Evolutionary conservation across 495 filamentous ascomycete genomes (phyloP), one percentile per base, ranked within the genome.

Genomic region (Tetracladium marchalianum): DNA sequence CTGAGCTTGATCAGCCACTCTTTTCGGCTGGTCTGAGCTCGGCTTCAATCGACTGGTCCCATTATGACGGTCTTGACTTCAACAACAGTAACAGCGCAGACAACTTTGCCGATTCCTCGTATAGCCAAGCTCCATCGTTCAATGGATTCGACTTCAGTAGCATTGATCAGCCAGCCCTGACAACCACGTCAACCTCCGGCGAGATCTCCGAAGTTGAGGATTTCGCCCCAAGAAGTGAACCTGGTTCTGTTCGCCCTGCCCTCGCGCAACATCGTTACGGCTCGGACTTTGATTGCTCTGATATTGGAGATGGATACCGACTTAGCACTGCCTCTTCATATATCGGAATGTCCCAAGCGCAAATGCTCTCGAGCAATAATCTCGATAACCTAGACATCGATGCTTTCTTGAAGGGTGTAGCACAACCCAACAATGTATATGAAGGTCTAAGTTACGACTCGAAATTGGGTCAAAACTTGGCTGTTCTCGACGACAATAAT

Each of bases 131-230:
- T 19, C 81, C 80, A 19, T 82, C 81, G 38, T 86, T 80, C 57
- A 71, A 76, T 36, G 78, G 77, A 43, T 82, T 81, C 53, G 80
- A 85, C 49, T 82, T 74, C 50, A 62, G 58, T 38, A 69, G 68
- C 48, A 64, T 68, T 17, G 72, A 72, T 46, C 71, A 71, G 39
- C 67, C 75, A 39, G 76, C 72, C 5, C 66, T 80, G 46, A 70
- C 68, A 11, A 62, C 75, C 6, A 82, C 81, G 1, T 86, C 82
- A 3, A 87, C 81, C 8, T 87, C 83, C 1, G 84, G 83, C 27
- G 82, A 87, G 49, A 76, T 83, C 24, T 87, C 84, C 11, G 84
- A 87, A 61, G 76, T 76, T 11, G 84, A 85, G 43, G 84, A 89
- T 40, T 53, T 56, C n/a, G 41, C 41, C 2, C 38, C 36, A 18